Percentiles rank a stretch among this genome's conserved stretches.
These are phyloP conservation scores for Friedmanniomyces simplex DNA, from an alignment of 495 filamentous ascomycete genomes.

Conservation along the genomic window DNA sequence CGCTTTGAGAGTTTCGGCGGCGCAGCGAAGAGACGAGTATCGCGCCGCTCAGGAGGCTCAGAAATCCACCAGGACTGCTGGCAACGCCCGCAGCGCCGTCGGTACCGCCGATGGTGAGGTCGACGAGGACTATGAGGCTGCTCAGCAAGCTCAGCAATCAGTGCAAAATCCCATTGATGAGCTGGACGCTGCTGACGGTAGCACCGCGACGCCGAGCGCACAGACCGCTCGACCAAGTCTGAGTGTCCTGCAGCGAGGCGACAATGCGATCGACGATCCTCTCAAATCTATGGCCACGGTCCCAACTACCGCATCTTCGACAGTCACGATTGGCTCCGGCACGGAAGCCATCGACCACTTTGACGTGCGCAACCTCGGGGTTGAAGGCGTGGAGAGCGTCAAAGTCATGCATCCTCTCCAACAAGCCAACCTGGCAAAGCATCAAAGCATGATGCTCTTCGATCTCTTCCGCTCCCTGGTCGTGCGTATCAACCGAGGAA, in stretches of 20 bases:
- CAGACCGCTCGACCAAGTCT: neutral
- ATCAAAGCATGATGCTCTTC: neutral
- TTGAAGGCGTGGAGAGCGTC: neutral
- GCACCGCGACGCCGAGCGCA: neutral
- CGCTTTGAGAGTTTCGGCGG: no score
- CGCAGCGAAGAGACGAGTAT: no score
- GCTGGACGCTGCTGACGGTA: no score
- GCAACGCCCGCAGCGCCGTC: no score
- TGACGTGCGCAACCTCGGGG: neutral
- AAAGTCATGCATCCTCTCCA: slow-evolving; percentile 6
- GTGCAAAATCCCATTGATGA: no score
- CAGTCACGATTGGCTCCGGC: slow-evolving; percentile 2
- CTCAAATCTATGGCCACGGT: neutral
- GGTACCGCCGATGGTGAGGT: no score
- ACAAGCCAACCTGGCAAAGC: slow-evolving; percentile 2
- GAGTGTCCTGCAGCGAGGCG: neutral
- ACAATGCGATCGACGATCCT: neutral
- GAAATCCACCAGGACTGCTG: no score
- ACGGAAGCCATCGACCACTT: slow-evolving; percentile 3
- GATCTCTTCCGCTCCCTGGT: neutral
- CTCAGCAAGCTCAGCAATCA: no score
- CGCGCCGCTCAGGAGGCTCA: no score
- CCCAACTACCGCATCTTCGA: neutral
- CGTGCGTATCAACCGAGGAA: neutral
- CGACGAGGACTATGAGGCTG: no score